phyloP scores from a whole-genome alignment of 2,329 filamentous ascomycete genomes.

The Ambrosiella cleistominuta region DNA sequence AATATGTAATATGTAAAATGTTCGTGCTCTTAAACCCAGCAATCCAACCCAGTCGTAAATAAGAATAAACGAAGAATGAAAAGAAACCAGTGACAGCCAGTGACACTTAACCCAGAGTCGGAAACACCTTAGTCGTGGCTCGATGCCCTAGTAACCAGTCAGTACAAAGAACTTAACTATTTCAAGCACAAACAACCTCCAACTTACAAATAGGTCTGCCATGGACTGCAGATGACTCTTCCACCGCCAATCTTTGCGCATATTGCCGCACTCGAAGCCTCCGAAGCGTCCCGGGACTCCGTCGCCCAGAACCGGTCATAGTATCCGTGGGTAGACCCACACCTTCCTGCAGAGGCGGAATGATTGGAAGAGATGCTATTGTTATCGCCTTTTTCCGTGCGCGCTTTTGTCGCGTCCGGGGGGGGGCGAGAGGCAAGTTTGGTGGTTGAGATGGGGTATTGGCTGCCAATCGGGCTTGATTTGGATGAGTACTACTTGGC shows the following conservation, averaged over 20 bases:
- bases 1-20: not conserved
- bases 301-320: slow-evolving; percentile 16
- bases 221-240: slow-evolving; percentile 15
- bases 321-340: not conserved
- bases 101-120: slow-evolving; percentile 18
- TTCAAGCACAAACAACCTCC: not conserved
- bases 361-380: too few species aligned
- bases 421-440: too few species aligned
- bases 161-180: not conserved
- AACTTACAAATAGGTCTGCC: slow-evolving; percentile 25
- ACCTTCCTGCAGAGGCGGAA: not conserved
- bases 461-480: too few species aligned
- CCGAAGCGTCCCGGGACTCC: slow-evolving; percentile 27
- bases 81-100: not conserved
- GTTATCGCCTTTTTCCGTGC: too few species aligned
- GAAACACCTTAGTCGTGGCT: slow-evolving; percentile 27
- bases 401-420: too few species aligned
- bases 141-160: slow-evolving; percentile 23
- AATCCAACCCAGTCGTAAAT: not conserved
- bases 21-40: not conserved
- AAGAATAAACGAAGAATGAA: not conserved
- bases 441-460: too few species aligned
- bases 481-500: too few species aligned
- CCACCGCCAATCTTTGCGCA: slow-evolving; percentile 27
- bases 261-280: slow-evolving; percentile 28